These are phyloP conservation scores for Colletotrichum sidae DNA, from an alignment of 2,329 filamentous ascomycete species.

Conservation along the genomic window DNA sequence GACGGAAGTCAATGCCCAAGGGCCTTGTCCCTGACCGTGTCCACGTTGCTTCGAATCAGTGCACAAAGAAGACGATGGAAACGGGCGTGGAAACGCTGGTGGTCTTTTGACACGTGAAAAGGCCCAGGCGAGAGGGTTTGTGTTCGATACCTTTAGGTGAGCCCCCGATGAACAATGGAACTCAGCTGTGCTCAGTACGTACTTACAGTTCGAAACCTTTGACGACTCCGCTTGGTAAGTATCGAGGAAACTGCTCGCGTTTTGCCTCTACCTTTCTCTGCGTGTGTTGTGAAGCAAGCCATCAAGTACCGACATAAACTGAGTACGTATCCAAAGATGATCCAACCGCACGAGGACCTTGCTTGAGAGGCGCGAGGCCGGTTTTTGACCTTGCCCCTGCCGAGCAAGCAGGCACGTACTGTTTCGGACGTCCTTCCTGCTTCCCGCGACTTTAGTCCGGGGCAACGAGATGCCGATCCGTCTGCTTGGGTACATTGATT, in stretches of 20 bases:
- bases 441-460: conserved; percentile 7
- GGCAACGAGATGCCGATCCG: conserved; percentile 27
- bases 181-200: too few species aligned
- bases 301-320: too few species aligned
- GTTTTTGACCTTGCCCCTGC: too few species aligned
- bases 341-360: background rate
- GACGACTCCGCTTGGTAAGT: too few species aligned
- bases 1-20: conserved; percentile 8
- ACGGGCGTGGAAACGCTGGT: conserved; percentile 14
- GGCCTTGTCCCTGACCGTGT: conserved; percentile 21
- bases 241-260: too few species aligned
- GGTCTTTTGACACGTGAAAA: conserved; percentile 31
- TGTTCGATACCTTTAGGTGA: background rate
- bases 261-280: too few species aligned
- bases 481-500: conserved; percentile 16
- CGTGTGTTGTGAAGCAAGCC: too few species aligned
- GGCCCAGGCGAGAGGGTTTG: conserved; percentile 13
- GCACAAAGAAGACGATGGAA: conserved; percentile 25
- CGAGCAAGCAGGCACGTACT: too few species aligned
- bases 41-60: conserved; percentile 29
- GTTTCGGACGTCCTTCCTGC: too few species aligned
- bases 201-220: too few species aligned
- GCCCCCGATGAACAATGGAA: too few species aligned
- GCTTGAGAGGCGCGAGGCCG: background rate
- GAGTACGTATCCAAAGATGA: too few species aligned